Base-by-base conservation (phyloP, 257 asterid genomes). In the Ilex aquifolium region DNA sequence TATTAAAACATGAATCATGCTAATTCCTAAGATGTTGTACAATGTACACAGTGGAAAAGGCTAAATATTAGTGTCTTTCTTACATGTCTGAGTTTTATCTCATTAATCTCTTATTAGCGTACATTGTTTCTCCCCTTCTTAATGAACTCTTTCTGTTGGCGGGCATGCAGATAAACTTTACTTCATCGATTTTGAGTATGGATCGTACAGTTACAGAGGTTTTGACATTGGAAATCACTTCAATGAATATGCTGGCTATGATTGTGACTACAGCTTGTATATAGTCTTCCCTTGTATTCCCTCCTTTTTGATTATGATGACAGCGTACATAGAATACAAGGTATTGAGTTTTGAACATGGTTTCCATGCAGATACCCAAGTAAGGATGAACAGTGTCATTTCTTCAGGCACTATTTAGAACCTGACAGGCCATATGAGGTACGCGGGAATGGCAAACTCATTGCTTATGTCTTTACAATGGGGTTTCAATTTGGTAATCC, bases 171-270 rank as follows among this genome's bases (percentile, higher is more conserved):
- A 74, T 40, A 85, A 85, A 77, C 97, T 92, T 49, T 89, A 88
- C 84, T 76, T 92, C 89, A 92, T 92, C 51, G 98, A 92, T 84
- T 88, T 92, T 71, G 98, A 89, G 85, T 88, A 92, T 68, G 96
- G 95, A 63, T 92, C 96, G 52, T 92, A 89, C 83, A 85, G 72
- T 76, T 89, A 82, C 77, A 82, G 97, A 80, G 98, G 98, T 59
- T 92, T 92, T 70, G 98, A 92, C 83, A 84, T 92, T 72, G 98
- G 98, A 62, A 92, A 92, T 77, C 98, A 92, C 93, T 92, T 92
- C 83, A 88, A 89, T 60, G 98, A 89, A 83, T 92, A 92, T 69
- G 97, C 96, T 70, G 97, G 98, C 84, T 91, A 91, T 65, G 95
- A 91, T 58, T 91, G 98, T 76, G 98, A 88, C 78, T 91, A 91